Conservation (phyloP, 2,329 filamentous ascomycete genomes). For the Fusarium duplospermum region DNA sequence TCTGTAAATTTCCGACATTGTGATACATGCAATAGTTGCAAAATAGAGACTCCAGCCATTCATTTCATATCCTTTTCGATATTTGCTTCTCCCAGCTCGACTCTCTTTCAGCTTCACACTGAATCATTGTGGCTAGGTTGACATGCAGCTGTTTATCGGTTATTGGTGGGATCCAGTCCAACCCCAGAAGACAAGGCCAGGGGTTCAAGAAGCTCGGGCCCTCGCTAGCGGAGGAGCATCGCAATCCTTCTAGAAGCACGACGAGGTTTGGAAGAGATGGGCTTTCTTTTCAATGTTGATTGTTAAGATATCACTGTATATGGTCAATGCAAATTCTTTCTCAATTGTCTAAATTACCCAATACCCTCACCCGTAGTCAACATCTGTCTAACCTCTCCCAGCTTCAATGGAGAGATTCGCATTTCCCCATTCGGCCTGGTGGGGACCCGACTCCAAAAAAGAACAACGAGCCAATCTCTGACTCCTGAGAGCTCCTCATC, state of each 20-base stretch:
- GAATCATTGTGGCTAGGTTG: background rate
- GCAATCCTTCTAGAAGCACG: slow-evolving; percentile 8
- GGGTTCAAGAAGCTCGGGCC: slow-evolving; percentile 29
- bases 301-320: background rate
- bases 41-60: background rate
- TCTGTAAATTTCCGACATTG: too few species aligned
- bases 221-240: slow-evolving; percentile 13
- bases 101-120: background rate
- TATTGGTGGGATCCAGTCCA: slow-evolving; percentile 26
- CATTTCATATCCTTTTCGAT: background rate
- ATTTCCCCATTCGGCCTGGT: slow-evolving; percentile 18
- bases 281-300: background rate
- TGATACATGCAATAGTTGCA: background rate
- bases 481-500: slow-evolving; percentile 22
- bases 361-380: background rate
- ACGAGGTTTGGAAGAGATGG: background rate
- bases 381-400: background rate
- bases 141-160: background rate
- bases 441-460: slow-evolving; percentile 14
- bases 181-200: slow-evolving; percentile 7
- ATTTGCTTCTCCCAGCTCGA: background rate
- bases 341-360: background rate
- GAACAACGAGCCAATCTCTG: slow-evolving; percentile 37
- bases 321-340: background rate
- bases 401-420: background rate